Percentiles rank a stretch among this genome's conserved stretches.
Conservation (phyloP, 305 asterid genomes). For the Fraxinus sp. region DNA sequence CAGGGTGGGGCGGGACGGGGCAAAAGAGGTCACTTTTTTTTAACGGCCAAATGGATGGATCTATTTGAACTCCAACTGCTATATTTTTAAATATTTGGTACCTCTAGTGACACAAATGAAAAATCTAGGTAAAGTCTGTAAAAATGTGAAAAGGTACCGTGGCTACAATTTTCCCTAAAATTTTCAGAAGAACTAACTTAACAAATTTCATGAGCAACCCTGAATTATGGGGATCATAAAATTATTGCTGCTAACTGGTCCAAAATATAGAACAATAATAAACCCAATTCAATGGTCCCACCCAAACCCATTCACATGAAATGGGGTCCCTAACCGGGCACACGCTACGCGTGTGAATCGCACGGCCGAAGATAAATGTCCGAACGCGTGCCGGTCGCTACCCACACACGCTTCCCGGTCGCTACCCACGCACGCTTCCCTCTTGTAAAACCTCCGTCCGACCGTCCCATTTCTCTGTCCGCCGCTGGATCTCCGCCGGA, state of each 20-base stretch:
- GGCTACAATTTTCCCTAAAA: too few relatives aligned
- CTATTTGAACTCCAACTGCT: too few relatives aligned
- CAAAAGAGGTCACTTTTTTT: too few relatives aligned
- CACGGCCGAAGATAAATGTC: slow-evolving; percentile 72
- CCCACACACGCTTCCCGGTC: slow-evolving; percentile 55
- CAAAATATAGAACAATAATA: background rate
- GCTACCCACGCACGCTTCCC: slow-evolving; percentile 61
- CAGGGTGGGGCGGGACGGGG: too few relatives aligned
- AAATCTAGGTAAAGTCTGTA: too few relatives aligned
- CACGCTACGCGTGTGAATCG: slow-evolving; percentile 65
- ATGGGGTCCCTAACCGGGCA: slow-evolving; percentile 28
- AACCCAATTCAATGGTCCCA: slow-evolving; percentile 32
- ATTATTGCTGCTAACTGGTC: slow-evolving; percentile 16
- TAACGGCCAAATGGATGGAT: too few relatives aligned
- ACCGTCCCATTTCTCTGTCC: slow-evolving; percentile 23
- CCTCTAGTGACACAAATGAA: too few relatives aligned
- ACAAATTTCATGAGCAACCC: background rate
- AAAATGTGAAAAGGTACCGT: too few relatives aligned
- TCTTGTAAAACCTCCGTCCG: slow-evolving; percentile 48
- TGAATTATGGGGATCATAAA: slow-evolving; percentile 15
- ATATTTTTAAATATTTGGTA: too few relatives aligned
- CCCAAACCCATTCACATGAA: slow-evolving; percentile 10
- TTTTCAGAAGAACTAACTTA: background rate
- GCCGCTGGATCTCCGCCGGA: slow-evolving; percentile 62
- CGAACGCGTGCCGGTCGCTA: slow-evolving; percentile 50